phyloP scores from a whole-genome alignment of 2,329 filamentous ascomycete genomes.

The Botrytis deweyae region DNA sequence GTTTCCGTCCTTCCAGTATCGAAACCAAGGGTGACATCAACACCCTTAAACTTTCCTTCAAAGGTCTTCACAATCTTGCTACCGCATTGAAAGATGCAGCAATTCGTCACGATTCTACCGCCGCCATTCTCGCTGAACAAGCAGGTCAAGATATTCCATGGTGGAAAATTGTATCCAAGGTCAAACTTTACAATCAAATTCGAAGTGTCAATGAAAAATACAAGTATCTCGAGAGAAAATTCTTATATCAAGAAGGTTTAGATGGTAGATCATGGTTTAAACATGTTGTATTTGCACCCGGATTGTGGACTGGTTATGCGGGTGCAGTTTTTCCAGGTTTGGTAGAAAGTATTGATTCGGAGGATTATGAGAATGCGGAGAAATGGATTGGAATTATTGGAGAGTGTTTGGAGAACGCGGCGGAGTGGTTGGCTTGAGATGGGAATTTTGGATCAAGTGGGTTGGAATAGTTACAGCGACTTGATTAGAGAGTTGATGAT shows the following conservation, averaged over 20 bases:
- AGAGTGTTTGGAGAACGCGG: slow-evolving; percentile 10
- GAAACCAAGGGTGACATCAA: slow-evolving; percentile 29
- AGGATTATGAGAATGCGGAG: slow-evolving; percentile 56
- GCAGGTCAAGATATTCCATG: slow-evolving; percentile 62
- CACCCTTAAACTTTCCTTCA: slow-evolving; percentile 34
- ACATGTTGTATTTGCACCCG: slow-evolving; percentile 90
- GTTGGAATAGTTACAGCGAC: not conserved
- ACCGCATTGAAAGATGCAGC: slow-evolving; percentile 31
- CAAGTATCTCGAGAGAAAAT: slow-evolving; percentile 78
- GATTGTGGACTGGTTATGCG: slow-evolving; percentile 86
- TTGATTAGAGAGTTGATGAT: not conserved
- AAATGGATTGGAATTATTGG: slow-evolving; percentile 62
- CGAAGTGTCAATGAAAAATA: slow-evolving; percentile 73
- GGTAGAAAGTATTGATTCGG: slow-evolving; percentile 60
- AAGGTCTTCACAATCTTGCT: slow-evolving; percentile 34
- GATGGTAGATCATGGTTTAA: slow-evolving; percentile 88
- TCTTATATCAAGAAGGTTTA: slow-evolving; percentile 72
- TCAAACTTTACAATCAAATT: slow-evolving; percentile 63
- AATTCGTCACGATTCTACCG: slow-evolving; percentile 35
- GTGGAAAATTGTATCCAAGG: slow-evolving; percentile 72
- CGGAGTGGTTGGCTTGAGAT: not conserved
- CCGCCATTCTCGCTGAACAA: slow-evolving; percentile 41
- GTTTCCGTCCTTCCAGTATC: slow-evolving; percentile 30
- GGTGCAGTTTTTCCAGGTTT: slow-evolving; percentile 67
- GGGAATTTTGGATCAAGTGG: not conserved